A percentile compares a stretch with the other conserved stretches of the same genome.
Conservation (phyloP, 164 flowering plant species). For the Akebia trifoliata region DNA sequence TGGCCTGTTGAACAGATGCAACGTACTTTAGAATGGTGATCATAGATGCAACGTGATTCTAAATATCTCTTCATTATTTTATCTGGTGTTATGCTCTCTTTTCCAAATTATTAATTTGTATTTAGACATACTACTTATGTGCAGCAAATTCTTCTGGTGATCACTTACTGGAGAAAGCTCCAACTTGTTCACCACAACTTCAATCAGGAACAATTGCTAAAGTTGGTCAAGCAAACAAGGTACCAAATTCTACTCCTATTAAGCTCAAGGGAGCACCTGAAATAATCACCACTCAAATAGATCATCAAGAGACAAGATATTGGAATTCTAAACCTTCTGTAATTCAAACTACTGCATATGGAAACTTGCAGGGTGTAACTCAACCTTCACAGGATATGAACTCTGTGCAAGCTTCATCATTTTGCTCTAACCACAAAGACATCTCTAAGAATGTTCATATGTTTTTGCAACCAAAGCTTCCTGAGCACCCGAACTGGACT, state of each 20-base stretch:
- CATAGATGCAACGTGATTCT: too few species aligned
- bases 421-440: conserved; percentile 48
- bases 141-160: conserved; percentile 54
- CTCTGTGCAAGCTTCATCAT: conserved; percentile 32
- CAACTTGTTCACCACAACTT: conserved; percentile 44
- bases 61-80: not conserved
- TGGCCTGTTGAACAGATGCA: too few species aligned
- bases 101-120: not conserved
- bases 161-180: conserved; percentile 32
- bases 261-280: conserved; percentile 36
- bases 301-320: conserved; percentile 40
- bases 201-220: conserved; percentile 32
- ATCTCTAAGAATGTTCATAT: conserved; percentile 69
- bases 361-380: conserved; percentile 28
- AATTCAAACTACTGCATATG: conserved; percentile 40
- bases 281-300: conserved; percentile 21
- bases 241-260: too few species aligned
- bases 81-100: not conserved
- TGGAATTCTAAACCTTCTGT: conserved; percentile 34
- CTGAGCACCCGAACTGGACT: conserved; percentile 61
- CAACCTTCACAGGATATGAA: conserved; percentile 43
- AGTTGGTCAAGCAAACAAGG: conserved; percentile 39
- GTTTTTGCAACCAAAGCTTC: conserved; percentile 54
- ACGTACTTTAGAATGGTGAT: too few species aligned
- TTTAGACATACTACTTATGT: conserved; percentile 8